Evolutionary conservation across 495 filamentous ascomycete genomes (phyloP).

Genomic region (Penicillium malachiteum): DNA sequence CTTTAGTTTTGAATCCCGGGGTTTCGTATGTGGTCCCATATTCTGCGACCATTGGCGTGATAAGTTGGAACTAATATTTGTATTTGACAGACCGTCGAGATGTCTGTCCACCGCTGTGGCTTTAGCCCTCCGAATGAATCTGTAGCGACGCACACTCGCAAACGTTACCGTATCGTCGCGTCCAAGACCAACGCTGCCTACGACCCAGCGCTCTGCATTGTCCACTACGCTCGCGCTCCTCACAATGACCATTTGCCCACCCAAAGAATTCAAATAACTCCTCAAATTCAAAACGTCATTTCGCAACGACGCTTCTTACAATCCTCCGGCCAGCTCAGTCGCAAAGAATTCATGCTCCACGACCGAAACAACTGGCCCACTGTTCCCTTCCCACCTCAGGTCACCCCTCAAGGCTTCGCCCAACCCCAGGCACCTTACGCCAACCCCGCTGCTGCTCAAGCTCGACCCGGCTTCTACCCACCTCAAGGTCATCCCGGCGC

Average conservation of each 20-base stretch:
- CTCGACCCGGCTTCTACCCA: slow-evolving; percentile 41
- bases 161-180: slow-evolving; percentile 77
- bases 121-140: slow-evolving; percentile 67
- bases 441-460: slow-evolving; percentile 23
- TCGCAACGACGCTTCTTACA: slow-evolving; percentile 66
- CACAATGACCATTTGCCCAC: slow-evolving; percentile 67
- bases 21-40: slow-evolving; percentile 60
- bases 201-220: slow-evolving; percentile 85
- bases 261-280: slow-evolving; percentile 57
- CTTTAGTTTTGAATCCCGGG: slow-evolving; percentile 67
- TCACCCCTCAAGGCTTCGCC: slow-evolving; percentile 38
- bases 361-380: slow-evolving; percentile 88
- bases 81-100: slow-evolving; percentile 63
- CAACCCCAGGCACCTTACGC: slow-evolving; percentile 33
- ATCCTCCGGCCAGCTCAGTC: slow-evolving; percentile 72
- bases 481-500: slow-evolving; percentile 31
- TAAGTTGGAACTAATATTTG: background rate
- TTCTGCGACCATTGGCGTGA: background rate
- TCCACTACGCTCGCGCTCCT: slow-evolving; percentile 83
- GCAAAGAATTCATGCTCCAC: slow-evolving; percentile 91
- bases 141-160: slow-evolving; percentile 68
- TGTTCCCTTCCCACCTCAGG: slow-evolving; percentile 64
- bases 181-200: slow-evolving; percentile 59
- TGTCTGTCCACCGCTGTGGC: slow-evolving; percentile 76
- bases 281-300: slow-evolving; percentile 59